These are phyloP conservation scores for Phytophthora hibernalis DNA, from an alignment of 352 stramenopile species.

Conservation along the genomic window DNA sequence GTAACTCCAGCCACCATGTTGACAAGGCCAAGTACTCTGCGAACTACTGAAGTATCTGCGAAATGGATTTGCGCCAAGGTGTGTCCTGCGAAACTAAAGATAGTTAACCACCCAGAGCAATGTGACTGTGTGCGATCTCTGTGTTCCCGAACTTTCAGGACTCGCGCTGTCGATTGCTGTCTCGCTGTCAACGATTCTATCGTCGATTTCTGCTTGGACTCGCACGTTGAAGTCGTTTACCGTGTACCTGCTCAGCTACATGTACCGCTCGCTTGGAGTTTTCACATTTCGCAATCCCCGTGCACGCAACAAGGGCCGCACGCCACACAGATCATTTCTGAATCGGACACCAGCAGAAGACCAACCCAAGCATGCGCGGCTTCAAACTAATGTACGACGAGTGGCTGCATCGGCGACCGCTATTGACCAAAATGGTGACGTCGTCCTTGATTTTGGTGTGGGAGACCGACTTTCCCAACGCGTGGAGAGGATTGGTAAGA, in stretches of 20 bases:
- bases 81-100: no score
- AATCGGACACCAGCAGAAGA: neutral
- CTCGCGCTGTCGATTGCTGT: no score
- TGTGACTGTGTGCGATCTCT: no score
- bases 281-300: neutral
- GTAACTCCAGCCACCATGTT: neutral
- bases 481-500: slow-evolving; percentile 32
- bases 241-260: slow-evolving; percentile 2
- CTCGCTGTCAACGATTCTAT: neutral
- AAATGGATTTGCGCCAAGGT: no score
- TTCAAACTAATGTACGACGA: slow-evolving; percentile 52
- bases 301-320: neutral
- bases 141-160: no score
- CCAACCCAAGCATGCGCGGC: slow-evolving; percentile 34
- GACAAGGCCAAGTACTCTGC: no score
- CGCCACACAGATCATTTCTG: neutral
- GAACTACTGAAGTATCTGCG: neutral
- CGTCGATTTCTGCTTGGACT: neutral
- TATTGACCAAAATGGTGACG: slow-evolving; percentile 70
- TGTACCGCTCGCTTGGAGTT: neutral
- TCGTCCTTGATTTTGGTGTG: slow-evolving; percentile 55
- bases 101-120: no score
- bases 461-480: slow-evolving; percentile 53
- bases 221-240: slow-evolving; percentile 6
- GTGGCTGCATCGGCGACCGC: slow-evolving; percentile 44